phyloP scores from a whole-genome alignment of 2,329 filamentous ascomycete genomes.

The Dactylellina sp. region DNA sequence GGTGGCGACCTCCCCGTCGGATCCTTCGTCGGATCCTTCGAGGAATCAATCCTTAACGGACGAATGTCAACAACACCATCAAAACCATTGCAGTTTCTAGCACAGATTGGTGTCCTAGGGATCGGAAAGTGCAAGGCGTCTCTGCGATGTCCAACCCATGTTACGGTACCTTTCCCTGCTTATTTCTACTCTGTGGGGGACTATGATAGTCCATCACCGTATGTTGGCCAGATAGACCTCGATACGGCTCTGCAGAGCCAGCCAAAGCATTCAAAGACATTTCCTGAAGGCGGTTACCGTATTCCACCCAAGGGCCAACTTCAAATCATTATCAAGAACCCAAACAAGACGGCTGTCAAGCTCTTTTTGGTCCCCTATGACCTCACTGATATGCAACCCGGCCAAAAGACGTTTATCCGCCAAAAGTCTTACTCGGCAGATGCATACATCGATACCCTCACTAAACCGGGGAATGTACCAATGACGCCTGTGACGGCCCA shows the following conservation, averaged over 20 bases:
- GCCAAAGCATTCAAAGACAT: slow-evolving; percentile 73
- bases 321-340: slow-evolving; percentile 97
- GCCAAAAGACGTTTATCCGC: slow-evolving; percentile 94
- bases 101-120: slow-evolving; percentile 93
- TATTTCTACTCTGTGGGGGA: slow-evolving; percentile 78
- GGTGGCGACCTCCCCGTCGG: slow-evolving; percentile 84
- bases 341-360: slow-evolving; percentile 97
- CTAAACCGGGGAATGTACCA: slow-evolving; percentile 60
- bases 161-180: slow-evolving; percentile 89
- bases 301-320: slow-evolving; percentile 94
- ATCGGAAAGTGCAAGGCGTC: slow-evolving; percentile 87
- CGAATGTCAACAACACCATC: slow-evolving; percentile 97
- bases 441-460: slow-evolving; percentile 66
- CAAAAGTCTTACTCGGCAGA: slow-evolving; percentile 89
- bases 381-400: slow-evolving; percentile 88
- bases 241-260: slow-evolving; percentile 75
- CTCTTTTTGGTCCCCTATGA: slow-evolving; percentile 95
- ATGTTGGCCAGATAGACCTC: slow-evolving; percentile 91
- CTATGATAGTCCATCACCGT: slow-evolving; percentile 87
- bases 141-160: slow-evolving; percentile 86
- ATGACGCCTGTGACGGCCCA: slow-evolving; percentile 54
- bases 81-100: slow-evolving; percentile 89
- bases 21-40: slow-evolving; percentile 96
- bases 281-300: slow-evolving; percentile 88
- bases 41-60: slow-evolving; percentile 93